A percentile compares a stretch with the other conserved stretches of the same genome.
phyloP scores from a whole-genome alignment of 768 basidiomycete species.

The Albatrellus ellisii region DNA sequence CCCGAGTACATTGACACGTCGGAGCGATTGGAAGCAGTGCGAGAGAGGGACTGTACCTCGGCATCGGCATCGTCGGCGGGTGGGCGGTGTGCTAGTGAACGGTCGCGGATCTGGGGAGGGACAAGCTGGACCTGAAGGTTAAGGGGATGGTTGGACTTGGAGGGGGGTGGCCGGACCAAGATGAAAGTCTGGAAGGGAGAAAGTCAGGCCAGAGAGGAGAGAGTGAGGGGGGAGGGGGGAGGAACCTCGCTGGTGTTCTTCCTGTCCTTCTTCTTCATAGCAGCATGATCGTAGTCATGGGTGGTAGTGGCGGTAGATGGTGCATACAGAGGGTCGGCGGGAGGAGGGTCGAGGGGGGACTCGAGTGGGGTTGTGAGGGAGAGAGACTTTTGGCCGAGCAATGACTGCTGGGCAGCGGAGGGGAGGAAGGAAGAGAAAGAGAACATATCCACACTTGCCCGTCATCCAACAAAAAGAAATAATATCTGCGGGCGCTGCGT shows the following conservation, averaged over 20 bases:
- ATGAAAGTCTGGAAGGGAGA: slow-evolving; percentile 58
- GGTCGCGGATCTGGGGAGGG: slow-evolving; percentile 42
- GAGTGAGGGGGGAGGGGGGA: background rate
- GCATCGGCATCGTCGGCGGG: slow-evolving; percentile 27
- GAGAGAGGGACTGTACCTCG: slow-evolving; percentile 19
- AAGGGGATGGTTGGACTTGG: slow-evolving; percentile 73
- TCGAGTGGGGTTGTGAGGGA: too few relatives aligned
- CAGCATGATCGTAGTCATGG: slow-evolving; percentile 20
- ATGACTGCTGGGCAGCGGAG: slow-evolving; percentile 27
- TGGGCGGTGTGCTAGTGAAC: slow-evolving; percentile 23
- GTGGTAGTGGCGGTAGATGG: slow-evolving; percentile 2
- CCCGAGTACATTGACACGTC: slow-evolving; percentile 30
- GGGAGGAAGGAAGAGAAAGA: slow-evolving; percentile 34
- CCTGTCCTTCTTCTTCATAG: slow-evolving; percentile 32
- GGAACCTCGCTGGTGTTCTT: slow-evolving; percentile 36
- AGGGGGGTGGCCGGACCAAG: slow-evolving; percentile 82
- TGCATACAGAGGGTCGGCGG: background rate
- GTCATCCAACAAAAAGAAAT: background rate
- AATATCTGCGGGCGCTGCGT: background rate
- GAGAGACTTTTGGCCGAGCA: slow-evolving; percentile 11
- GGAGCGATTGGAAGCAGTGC: slow-evolving; percentile 40
- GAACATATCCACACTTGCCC: background rate
- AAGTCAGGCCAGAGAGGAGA: background rate
- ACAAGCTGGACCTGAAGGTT: slow-evolving; percentile 91
- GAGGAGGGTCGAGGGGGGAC: background rate